Base-by-base conservation (phyloP, 345 rosid species). In the Salix koriyanagi region DNA sequence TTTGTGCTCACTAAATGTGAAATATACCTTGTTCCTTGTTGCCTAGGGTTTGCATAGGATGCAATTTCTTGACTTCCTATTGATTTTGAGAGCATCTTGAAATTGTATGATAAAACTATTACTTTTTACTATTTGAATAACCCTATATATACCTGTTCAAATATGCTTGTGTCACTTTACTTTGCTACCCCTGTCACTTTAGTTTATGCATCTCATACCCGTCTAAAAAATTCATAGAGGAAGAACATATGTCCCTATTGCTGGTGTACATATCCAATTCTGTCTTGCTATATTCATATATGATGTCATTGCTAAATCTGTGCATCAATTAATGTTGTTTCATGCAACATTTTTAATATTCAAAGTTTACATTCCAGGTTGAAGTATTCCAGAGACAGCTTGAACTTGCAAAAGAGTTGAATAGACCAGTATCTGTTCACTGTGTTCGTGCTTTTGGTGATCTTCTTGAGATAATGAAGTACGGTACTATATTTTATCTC, bases 371-470 rank as follows among this genome's bases (percentile, higher is more conserved):
- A 11, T 19, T 66, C 50, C 77, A 89, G 92, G 89, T 91, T 70
- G 85, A 87, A 54, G 98, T 93, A 62, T 93, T 93, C 77, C 82
- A 64, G 75, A 90, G 86, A 81, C 99, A 96, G 84, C 94, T 93
- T 36, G 81, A 89, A 85, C 95, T 96, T 77, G 97, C 97, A 18
- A 96, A 91, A 85, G 89, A 87, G 74, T 77, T 93, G 86, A 90
- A 91, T 66, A 88, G 83, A 71, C 98, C 98, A 0, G 97, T 89
- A 52, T 91, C 97, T 0, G 46, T 93, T 75, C 97, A 91, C 70
- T 96, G 97, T 87, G 98, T 96, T 42, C 97, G 94, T 70, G 98
- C 98, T 34, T 93, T 83, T 21, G 95, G 96, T 2, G 94, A 92
- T 85, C 86, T 94, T 74, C 98, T 93, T n/a, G 89, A 81, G 81